phyloP scores from a whole-genome alignment of 2,329 filamentous ascomycete species.

The Nemania diffusa region DNA sequence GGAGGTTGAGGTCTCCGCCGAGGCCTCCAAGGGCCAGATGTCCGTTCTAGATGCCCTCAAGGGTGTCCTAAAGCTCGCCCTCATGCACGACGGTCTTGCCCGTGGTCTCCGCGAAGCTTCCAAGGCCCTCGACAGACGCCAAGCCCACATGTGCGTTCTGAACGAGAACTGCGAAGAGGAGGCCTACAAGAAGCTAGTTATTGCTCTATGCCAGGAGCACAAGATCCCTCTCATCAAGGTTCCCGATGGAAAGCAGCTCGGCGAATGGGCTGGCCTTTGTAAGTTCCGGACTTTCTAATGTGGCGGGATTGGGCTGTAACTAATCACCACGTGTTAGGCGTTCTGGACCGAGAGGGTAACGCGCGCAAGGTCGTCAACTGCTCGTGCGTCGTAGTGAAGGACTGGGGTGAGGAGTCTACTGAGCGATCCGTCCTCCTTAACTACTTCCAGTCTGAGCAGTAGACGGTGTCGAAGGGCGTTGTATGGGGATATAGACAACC shows the following conservation, averaged over 20 bases:
- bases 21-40: slow-evolving; percentile 93
- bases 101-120: slow-evolving; percentile 97
- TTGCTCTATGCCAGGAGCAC: slow-evolving; percentile 98
- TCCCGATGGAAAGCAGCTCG: slow-evolving; percentile 98
- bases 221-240: slow-evolving; percentile 99
- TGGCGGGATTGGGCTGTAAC: slow-evolving; percentile 29
- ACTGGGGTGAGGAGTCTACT: slow-evolving; percentile 99
- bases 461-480: slow-evolving; percentile 55
- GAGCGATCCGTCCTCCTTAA: slow-evolving; percentile 99
- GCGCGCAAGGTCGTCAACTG: slow-evolving; percentile 99
- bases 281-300: slow-evolving; percentile 60
- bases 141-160: slow-evolving; percentile 99
- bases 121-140: slow-evolving; percentile 98
- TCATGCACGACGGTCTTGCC: slow-evolving; percentile 99
- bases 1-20: slow-evolving; percentile 96
- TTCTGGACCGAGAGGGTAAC: slow-evolving; percentile 99
- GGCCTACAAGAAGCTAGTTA: slow-evolving; percentile 99
- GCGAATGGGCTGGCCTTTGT: slow-evolving; percentile 99
- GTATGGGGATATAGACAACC: slow-evolving; percentile 45
- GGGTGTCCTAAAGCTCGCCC: slow-evolving; percentile 96
- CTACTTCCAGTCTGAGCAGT: slow-evolving; percentile 98
- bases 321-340: slow-evolving; percentile 69
- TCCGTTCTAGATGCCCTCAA: slow-evolving; percentile 98
- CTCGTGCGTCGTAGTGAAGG: slow-evolving; percentile 99
- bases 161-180: slow-evolving; percentile 99